Percentiles rank a stretch among this genome's conserved stretches.
These are phyloP conservation scores for Yamadazyma blattariae DNA, from an alignment of 1,139 yeast species.

Conservation along the genomic window DNA sequence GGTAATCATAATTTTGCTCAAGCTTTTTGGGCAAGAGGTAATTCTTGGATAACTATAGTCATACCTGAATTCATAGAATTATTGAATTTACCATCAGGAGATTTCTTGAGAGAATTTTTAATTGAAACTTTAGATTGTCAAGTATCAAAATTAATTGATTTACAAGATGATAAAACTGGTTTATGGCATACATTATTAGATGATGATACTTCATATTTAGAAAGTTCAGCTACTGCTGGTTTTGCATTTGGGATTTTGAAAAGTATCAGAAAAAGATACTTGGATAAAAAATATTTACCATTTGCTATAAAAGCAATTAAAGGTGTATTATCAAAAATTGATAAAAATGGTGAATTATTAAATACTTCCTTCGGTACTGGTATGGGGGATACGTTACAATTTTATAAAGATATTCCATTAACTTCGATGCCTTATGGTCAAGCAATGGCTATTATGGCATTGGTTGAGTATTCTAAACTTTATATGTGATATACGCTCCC, in stretches of 20 bases:
- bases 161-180: slow-evolving; percentile 27
- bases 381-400: slow-evolving; percentile 28
- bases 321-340: slow-evolving; percentile 24
- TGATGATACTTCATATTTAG: slow-evolving; percentile 26
- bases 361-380: slow-evolving; percentile 35
- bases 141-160: slow-evolving; percentile 19
- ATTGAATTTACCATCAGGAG: slow-evolving; percentile 21
- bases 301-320: slow-evolving; percentile 24
- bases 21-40: slow-evolving; percentile 37
- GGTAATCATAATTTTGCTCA: slow-evolving; percentile 28
- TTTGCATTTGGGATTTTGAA: slow-evolving; percentile 33
- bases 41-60: slow-evolving; percentile 34
- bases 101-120: slow-evolving; percentile 21
- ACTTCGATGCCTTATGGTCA: slow-evolving; percentile 36
- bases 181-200: slow-evolving; percentile 32
- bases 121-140: slow-evolving; percentile 26
- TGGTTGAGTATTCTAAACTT: slow-evolving; percentile 23
- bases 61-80: slow-evolving; percentile 32
- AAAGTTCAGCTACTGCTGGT: slow-evolving; percentile 34
- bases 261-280: slow-evolving; percentile 20
- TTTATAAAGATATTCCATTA: slow-evolving; percentile 29
- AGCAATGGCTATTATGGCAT: slow-evolving; percentile 35
- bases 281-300: slow-evolving; percentile 18
- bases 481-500: too few species aligned
- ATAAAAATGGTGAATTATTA: slow-evolving; percentile 24